Base-by-base conservation (phyloP, 2,329 filamentous ascomycete genomes). In the Fusarium camptoceras region DNA sequence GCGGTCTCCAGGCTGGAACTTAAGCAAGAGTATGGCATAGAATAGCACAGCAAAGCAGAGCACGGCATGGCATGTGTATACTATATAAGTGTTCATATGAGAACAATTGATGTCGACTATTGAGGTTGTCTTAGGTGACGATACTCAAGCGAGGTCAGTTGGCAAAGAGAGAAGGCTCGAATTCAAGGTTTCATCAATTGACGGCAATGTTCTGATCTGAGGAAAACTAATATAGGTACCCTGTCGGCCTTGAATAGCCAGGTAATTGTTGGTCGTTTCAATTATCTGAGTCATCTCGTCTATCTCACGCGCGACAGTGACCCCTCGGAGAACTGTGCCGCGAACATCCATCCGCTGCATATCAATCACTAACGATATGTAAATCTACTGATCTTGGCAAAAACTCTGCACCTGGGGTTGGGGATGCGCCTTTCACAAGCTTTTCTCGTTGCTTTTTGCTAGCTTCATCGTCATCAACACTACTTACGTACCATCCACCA, bases 261-360 rank as follows among this genome's bases (percentile, higher is more conserved):
- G 44, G 25, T 25, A 41, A 41, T 57, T 43, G 44, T 58, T 49
- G 50, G 67, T 57, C 37, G 55, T 56, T 59, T 64, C 43, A 64
- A 49, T 27, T 58, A 55, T 74, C 69, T 72, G 62, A 71, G 68
- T 70, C 64, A 69, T 64, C 64, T 73, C 67, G 67, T 73, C 60
- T 72, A 70, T 74, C 73, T 64, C 59, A 66, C 51, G 59, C 63
- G 64, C 70, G 67, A 68, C 42, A 73, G 61, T 39, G 54, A 47
- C 27, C 30, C 30, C 25, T 60, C 28, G 51, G 22, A 22, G 65
- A 28, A 55, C 65, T 59, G 65, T 71, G 63, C 63, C 67, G 48
- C 67, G 63, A 71, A 58, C 66, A 64, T 31, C 58, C 58, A 60
- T 59, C 68, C 53, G 56, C 62, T 63, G 69, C 67, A 63, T 63